These are phyloP conservation scores for Aspergillus fischeri DNA, from an alignment of 2,329 filamentous ascomycete species.

Conservation along the genomic window DNA sequence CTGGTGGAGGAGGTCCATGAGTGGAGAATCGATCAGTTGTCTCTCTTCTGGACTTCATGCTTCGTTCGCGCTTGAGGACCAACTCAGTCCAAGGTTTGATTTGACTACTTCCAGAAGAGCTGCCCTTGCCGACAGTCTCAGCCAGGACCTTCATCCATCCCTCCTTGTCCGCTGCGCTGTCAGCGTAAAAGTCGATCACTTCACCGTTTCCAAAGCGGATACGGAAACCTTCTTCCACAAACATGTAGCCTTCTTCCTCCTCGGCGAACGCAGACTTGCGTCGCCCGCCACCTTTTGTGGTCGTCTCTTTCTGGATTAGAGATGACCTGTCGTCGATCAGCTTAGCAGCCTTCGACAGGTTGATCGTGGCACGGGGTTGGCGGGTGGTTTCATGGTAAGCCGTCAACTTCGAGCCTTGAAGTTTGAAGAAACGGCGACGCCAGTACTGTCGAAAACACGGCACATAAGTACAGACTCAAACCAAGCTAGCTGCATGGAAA, in stretches of 20 bases:
- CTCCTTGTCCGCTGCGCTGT: slow-evolving; percentile 81
- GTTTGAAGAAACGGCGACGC: slow-evolving; percentile 95
- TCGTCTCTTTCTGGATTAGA: slow-evolving; percentile 78
- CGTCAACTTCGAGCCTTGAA: slow-evolving; percentile 84
- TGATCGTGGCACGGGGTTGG: slow-evolving; percentile 94
- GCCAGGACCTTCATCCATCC: slow-evolving; percentile 88
- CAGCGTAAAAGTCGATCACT: slow-evolving; percentile 97
- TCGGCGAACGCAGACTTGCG: slow-evolving; percentile 95
- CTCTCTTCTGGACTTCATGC: slow-evolving; percentile 29
- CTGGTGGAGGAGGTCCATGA: slow-evolving; percentile 20
- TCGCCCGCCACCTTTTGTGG: slow-evolving; percentile 69
- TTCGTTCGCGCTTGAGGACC: slow-evolving; percentile 49
- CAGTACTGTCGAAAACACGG: slow-evolving; percentile 65
- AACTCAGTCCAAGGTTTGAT: slow-evolving; percentile 60
- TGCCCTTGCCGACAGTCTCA: slow-evolving; percentile 62
- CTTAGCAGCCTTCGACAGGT: slow-evolving; percentile 85
- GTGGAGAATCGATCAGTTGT: slow-evolving; percentile 23
- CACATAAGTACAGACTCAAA: slow-evolving; percentile 1
- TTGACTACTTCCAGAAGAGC: slow-evolving; percentile 37
- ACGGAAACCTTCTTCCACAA: slow-evolving; percentile 97
- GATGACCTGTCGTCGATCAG: slow-evolving; percentile 87
- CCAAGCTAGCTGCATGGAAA: slow-evolving; percentile 9
- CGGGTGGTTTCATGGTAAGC: slow-evolving; percentile 94
- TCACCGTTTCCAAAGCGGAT: slow-evolving; percentile 98
- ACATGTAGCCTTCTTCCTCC: slow-evolving; percentile 99